Percentiles rank a stretch among this genome's conserved stretches.
These are phyloP conservation scores for Aquilaria yunnanensis DNA, from an alignment of 345 rosid species.

Conservation along the genomic window DNA sequence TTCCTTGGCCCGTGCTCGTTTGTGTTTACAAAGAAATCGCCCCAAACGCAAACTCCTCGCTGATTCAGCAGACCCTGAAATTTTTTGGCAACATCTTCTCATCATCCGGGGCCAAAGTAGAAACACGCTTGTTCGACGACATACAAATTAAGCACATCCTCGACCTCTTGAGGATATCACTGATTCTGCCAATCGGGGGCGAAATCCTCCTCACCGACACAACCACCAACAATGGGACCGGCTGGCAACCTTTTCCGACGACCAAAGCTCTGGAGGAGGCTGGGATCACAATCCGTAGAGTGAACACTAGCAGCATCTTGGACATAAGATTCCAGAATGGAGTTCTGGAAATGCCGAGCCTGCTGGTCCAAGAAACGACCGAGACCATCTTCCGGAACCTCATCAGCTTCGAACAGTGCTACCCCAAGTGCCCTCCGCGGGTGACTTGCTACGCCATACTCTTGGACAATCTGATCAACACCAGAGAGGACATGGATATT, in stretches of 20 bases:
- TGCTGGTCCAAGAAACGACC: constrained; percentile 10
- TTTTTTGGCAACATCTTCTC: background rate
- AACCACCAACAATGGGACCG: background rate
- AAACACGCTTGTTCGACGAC: background rate
- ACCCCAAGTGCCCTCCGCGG: background rate
- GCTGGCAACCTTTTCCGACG: constrained; percentile 7
- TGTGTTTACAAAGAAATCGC: background rate
- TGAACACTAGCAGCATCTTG: background rate
- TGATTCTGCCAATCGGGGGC: background rate
- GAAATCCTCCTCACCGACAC: rapidly evolving
- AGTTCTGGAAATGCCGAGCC: constrained; percentile 3
- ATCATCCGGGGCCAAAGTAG: background rate
- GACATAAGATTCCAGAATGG: constrained; percentile 7
- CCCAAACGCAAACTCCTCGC: background rate
- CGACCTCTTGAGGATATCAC: constrained; percentile 2
- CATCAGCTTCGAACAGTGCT: constrained; percentile 9
- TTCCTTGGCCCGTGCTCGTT: constrained; percentile 1
- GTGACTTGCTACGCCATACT: constrained; percentile 14
- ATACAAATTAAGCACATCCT: constrained; percentile 14
- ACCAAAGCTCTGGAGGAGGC: constrained; percentile 1
- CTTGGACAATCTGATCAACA: constrained; percentile 15
- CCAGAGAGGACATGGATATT: constrained; percentile 5
- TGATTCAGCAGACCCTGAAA: background rate
- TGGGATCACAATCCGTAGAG: constrained; percentile 3
- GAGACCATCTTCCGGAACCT: constrained; percentile 10